These are phyloP conservation scores for Corchorus olitorius DNA, from an alignment of 345 rosid species.

Conservation along the genomic window DNA sequence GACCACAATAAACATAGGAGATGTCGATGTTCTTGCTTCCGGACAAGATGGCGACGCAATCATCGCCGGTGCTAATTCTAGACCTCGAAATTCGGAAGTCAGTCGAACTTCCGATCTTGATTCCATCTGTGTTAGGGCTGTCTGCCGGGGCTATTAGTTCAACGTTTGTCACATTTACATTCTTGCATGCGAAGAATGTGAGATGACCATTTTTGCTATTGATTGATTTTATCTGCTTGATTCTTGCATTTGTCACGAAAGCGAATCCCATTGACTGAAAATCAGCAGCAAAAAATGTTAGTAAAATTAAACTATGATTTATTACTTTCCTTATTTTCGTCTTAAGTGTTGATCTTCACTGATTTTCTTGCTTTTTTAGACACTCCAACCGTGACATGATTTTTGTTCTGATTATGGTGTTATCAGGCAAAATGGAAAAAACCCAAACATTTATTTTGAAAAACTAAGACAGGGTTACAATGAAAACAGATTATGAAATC, in stretches of 20 bases:
- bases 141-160: constrained; percentile 32
- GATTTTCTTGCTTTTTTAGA: too few species aligned
- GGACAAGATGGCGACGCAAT: constrained; percentile 47
- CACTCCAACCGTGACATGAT: too few species aligned
- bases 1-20: constrained; percentile 42
- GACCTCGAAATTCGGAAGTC: constrained; percentile 4
- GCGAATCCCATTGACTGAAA: constrained; percentile 20
- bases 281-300: not conserved
- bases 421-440: not conserved
- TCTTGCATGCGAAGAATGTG: constrained; percentile 20
- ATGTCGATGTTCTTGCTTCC: constrained; percentile 39
- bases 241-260: constrained; percentile 25
- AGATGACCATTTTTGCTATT: constrained; percentile 31
- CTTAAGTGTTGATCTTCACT: too few species aligned
- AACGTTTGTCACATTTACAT: constrained; percentile 18
- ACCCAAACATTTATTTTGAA: not conserved
- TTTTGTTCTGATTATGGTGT: not conserved
- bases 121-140: constrained; percentile 55
- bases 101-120: constrained; percentile 39
- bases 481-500: too few species aligned
- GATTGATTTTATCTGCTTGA: constrained; percentile 19
- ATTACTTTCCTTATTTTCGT: too few species aligned
- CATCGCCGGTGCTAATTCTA: constrained; percentile 39
- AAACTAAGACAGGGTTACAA: too few species aligned
- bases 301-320: not conserved